Percentiles rank a stretch among this genome's conserved stretches.
Evolutionary conservation across 768 basidiomycete species (phyloP).

Genomic region (Clitopilus hobsonii): DNA sequence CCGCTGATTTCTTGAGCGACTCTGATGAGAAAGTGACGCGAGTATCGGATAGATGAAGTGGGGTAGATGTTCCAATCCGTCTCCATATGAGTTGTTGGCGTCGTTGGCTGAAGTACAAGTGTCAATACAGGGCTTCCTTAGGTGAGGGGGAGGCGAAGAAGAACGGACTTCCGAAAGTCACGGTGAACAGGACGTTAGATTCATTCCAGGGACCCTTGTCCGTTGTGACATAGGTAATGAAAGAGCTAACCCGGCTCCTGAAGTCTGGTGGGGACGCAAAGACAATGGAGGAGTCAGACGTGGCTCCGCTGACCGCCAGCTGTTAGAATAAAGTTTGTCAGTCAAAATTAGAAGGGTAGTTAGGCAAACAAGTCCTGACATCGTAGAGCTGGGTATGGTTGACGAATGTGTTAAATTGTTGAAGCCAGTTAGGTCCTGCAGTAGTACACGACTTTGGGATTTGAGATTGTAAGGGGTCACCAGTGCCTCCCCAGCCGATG

Average conservation of each 20-base stretch:
- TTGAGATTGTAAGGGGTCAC: conserved; percentile 14
- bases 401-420: conserved; percentile 11
- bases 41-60: too few species aligned
- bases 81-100: conserved; percentile 15
- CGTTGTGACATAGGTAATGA: conserved; percentile 12
- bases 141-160: not conserved
- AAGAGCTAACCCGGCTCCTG: conserved; percentile 14
- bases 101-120: conserved; percentile 15
- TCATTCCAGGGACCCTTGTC: conserved; percentile 14
- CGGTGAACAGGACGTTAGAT: conserved; percentile 13
- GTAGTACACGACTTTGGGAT: conserved; percentile 10
- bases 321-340: not conserved
- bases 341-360: not conserved
- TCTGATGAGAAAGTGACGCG: too few species aligned
- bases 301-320: conserved; percentile 18
- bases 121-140: not conserved
- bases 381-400: conserved; percentile 12
- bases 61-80: too few species aligned
- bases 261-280: conserved; percentile 17
- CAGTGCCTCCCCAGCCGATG: conserved; percentile 15
- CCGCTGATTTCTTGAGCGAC: too few species aligned
- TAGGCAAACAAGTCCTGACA: conserved; percentile 3
- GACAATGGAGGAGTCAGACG: conserved; percentile 12
- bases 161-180: conserved; percentile 18
- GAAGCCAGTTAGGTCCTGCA: conserved; percentile 18